Base-by-base conservation (phyloP, 2,329 filamentous ascomycete genomes). In the Colletotrichum destructivum region DNA sequence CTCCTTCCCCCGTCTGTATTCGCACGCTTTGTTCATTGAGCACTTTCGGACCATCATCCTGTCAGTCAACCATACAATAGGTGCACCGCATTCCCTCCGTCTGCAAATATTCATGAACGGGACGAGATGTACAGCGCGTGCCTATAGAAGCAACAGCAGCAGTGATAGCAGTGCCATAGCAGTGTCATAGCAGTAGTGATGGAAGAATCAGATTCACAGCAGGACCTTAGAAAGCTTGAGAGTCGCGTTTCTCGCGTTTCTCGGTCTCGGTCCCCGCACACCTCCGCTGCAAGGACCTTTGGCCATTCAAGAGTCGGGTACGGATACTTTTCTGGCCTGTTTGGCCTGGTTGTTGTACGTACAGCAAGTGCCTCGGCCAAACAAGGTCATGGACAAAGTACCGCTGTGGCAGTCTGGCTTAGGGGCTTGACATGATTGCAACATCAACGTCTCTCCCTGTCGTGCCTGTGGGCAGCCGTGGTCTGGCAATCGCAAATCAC, bases 381-480 rank as follows among this genome's bases (percentile, higher is more conserved):
- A 51, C 54, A 46, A 52, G 56, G 64, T 40, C 31, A 49, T 47
- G 38, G 31, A 2, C 59, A 26, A 71, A 51, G 57, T 62, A 57
- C 57, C 7, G 31, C 31, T 7, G 31, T 31, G 31, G 7, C 31
- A 31, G 31, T 31, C 63, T 59, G 49, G 46, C 61, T 51, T 47
- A 4, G 62, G 52, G 57, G 46, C 55, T 59, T 63, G 65, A 65
- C 42, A 59, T 40, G 31, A 63, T 71, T 62, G 64, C 64, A 71
- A 71, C 51, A 71, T 54, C 69, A 63, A 68, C 69, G 46, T 51
- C 59, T 63, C 69, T 71, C 69, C 69, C 69, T 71, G 69, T 69
- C 69, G 69, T 71, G 65, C 65, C 69, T 71, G 69, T 69, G 65
- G 64, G 65, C 54, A 69, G 65, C 69, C 69, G 69, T 49, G 38